A percentile compares a stretch with the other conserved stretches of the same genome.
phyloP scores from a whole-genome alignment of 176 grass and related monocot genomes.

The Carex parvula region DNA sequence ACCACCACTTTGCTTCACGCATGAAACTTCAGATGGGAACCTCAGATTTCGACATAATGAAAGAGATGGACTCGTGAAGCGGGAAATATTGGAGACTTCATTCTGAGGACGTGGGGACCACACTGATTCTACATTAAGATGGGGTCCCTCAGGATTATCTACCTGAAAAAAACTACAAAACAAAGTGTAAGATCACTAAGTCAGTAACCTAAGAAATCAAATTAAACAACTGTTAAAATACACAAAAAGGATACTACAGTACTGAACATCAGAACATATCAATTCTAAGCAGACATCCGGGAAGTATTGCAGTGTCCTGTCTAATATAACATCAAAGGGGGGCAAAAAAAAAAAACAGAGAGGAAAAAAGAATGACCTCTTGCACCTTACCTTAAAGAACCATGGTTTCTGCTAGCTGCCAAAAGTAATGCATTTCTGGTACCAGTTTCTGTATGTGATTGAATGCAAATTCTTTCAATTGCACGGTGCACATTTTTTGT shows the following conservation, averaged over 20 bases:
- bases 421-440: neutral
- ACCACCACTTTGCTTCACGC: neutral
- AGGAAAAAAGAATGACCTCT: neutral
- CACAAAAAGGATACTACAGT: neutral
- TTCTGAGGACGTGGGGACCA: neutral
- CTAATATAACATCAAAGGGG: neutral
- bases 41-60: neutral
- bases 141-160: neutral
- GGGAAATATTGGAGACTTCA: neutral
- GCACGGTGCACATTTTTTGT: neutral
- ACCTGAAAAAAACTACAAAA: slow-evolving; percentile 17
- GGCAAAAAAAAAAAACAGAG: neutral
- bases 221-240: neutral
- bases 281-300: too few relatives aligned
- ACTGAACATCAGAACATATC: neutral
- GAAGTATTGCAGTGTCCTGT: neutral
- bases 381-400: neutral
- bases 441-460: slow-evolving; percentile 11
- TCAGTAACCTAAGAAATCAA: neutral
- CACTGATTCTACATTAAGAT: neutral
- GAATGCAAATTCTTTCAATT: slow-evolving; percentile 1
- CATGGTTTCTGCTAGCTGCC: neutral
- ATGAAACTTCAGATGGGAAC: slow-evolving; percentile 15
- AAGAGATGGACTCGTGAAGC: neutral
- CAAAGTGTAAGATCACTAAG: neutral